Conservation (phyloP, 2,329 filamentous ascomycete species). For the Scolecobasidium constrictum region DNA sequence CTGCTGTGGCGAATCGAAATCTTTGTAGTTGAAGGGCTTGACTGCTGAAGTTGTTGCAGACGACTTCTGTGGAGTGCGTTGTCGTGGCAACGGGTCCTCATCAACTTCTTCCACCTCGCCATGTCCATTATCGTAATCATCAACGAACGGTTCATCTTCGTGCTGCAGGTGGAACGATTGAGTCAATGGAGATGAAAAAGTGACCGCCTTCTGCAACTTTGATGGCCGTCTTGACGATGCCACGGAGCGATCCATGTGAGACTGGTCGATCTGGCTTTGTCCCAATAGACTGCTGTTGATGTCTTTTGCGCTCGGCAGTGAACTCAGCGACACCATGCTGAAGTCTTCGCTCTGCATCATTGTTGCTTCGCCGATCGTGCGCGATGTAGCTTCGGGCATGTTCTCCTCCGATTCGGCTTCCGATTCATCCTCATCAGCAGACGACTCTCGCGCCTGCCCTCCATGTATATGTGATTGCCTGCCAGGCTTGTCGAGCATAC, state of each 20-base stretch:
- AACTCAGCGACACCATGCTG: slow-evolving; percentile 39
- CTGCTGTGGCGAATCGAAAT: not conserved
- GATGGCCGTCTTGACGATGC: not conserved
- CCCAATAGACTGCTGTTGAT: slow-evolving; percentile 8
- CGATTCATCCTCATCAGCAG: slow-evolving; percentile 15
- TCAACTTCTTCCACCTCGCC: not conserved
- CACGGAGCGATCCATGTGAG: not conserved
- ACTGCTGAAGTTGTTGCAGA: not conserved
- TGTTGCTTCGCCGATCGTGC: slow-evolving; percentile 31
- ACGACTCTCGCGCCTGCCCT: not conserved
- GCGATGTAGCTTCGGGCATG: slow-evolving; percentile 17
- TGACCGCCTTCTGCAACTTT: not conserved
- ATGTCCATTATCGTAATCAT: not conserved
- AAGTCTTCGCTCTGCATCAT: slow-evolving; percentile 39
- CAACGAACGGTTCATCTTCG: not conserved
- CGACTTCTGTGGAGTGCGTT: not conserved
- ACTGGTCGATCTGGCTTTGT: slow-evolving; percentile 3
- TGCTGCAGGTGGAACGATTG: not conserved
- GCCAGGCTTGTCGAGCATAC: not conserved
- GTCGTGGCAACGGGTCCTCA: not conserved
- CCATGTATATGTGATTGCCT: not conserved
- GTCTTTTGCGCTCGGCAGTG: slow-evolving; percentile 25
- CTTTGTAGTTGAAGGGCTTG: not conserved
- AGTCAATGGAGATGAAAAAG: not conserved
- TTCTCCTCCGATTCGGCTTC: slow-evolving; percentile 17